Evolutionary conservation across 306 rosid genomes (phyloP), one percentile per base, ranked within the genome.

Genomic region (Fragaria iinumae): DNA sequence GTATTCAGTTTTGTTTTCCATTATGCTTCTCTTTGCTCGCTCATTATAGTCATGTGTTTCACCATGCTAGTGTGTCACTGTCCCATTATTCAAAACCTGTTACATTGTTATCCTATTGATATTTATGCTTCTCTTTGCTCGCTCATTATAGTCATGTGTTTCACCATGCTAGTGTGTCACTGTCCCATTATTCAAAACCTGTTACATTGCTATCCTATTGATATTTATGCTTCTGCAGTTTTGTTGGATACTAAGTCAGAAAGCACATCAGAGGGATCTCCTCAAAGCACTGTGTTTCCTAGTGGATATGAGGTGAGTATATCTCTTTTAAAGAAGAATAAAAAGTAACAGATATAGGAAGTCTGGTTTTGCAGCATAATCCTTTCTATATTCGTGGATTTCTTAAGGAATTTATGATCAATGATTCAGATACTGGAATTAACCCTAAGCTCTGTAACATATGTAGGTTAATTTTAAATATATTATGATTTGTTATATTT

Each of bases 221-320:
- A 73, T 70, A 39, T 63, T 80, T 69, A 78, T 81, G 60, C 69
- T 76, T 76, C 43, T 73, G 63, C 88, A 85, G 85, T 79, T 83
- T 75, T 87, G 76, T 81, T 81, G 65, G 89, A 89, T 77, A 73
- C 76, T 65, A 77, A 73, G 75, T 77, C 75, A n/a, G 85, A 81
- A 71, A 72, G 77, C 38, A 77, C 89, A 69, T 41, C 69, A 79
- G 85, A 87, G 87, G 89, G 87, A 79, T 71, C 91, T 81, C 81
- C 86, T 66, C 81, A 72, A 47, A 60, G 14, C 76, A 80, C 89
- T 69, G 85, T 90, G 79, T 93, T 96, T 87, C 98, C 98, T 69
- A 84, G 77, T 77, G 98, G 99, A 81, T 88, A 91, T 84, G 99
- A 96, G 93, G 99, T 96, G 76, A 84, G 82, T 66, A 74, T 71